Evolutionary conservation across 352 stramenopile genomes (phyloP).

Genomic region (Globisporangium cederbergense): DNA sequence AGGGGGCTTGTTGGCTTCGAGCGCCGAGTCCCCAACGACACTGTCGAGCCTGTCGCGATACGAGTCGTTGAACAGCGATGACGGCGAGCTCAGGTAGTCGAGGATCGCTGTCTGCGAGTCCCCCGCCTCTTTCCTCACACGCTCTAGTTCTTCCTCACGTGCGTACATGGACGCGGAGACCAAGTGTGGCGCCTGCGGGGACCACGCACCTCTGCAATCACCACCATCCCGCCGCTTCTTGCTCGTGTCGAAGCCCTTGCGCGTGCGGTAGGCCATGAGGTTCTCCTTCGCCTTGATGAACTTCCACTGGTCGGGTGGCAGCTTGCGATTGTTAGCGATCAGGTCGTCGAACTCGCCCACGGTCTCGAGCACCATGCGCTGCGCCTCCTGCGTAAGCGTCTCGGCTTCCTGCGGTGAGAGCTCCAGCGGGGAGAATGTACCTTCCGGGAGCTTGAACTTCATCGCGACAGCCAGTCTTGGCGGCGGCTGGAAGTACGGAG

Average conservation of each 20-base stretch:
- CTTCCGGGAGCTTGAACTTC: conserved; percentile 29
- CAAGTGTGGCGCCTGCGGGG: neutral
- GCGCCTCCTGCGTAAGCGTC: conserved; percentile 24
- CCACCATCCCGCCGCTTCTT: neutral
- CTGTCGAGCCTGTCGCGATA: neutral
- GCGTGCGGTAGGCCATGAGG: conserved; percentile 26
- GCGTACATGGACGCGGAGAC: neutral
- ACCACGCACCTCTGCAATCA: neutral
- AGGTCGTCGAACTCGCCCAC: conserved; percentile 33
- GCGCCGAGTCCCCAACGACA: neutral
- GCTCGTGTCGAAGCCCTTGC: conserved; percentile 1
- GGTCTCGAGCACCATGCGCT: conserved; percentile 31
- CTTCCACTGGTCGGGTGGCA: conserved; percentile 37
- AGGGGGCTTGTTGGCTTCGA: neutral
- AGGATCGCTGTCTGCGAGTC: neutral
- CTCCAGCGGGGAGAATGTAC: conserved; percentile 16
- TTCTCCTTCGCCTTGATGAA: conserved; percentile 37
- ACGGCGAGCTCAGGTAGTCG: neutral
- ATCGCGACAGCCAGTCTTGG: neutral
- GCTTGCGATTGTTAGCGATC: conserved; percentile 25
- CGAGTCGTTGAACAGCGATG: neutral
- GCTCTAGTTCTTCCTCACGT: neutral
- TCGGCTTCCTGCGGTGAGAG: conserved; percentile 22
- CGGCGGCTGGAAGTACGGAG: no score
- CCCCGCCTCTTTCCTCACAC: neutral